A percentile compares a stretch with the other conserved stretches of the same genome.
Evolutionary conservation across 805 yeast species (phyloP).

Genomic region (Nakazawaea siamensis): DNA sequence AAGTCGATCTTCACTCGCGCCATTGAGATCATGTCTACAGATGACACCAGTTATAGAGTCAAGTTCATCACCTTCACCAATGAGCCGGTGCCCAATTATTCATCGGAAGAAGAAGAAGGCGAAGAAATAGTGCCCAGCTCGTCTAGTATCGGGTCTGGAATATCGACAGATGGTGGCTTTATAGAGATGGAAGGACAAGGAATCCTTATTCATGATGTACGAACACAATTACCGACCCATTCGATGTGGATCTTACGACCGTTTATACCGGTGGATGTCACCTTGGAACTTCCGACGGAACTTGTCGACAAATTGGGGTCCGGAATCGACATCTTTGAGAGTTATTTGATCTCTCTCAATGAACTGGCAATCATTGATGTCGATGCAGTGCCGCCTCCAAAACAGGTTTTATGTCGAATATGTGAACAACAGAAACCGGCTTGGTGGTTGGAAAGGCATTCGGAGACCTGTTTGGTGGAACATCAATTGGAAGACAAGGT

Average conservation of each 20-base stretch:
- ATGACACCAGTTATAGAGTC: slow-evolving; percentile 73
- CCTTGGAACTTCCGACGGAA: slow-evolving; percentile 60
- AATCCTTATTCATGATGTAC: slow-evolving; percentile 60
- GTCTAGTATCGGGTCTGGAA: slow-evolving; percentile 21
- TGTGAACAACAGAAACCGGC: slow-evolving; percentile 89
- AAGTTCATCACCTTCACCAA: slow-evolving; percentile 54
- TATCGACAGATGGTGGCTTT: slow-evolving; percentile 51
- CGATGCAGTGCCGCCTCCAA: slow-evolving; percentile 66
- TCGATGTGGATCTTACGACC: slow-evolving; percentile 93
- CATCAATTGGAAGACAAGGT: slow-evolving; percentile 76
- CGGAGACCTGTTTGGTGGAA: slow-evolving; percentile 79
- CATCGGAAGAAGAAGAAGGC: slow-evolving; percentile 12
- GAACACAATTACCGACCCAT: slow-evolving; percentile 55
- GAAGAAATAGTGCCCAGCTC: slow-evolving; percentile 16
- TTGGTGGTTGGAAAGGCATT: slow-evolving; percentile 94
- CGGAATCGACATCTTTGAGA: slow-evolving; percentile 77
- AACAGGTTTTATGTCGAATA: slow-evolving; percentile 76
- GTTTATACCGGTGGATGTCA: slow-evolving; percentile 52
- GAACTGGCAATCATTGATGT: slow-evolving; percentile 60
- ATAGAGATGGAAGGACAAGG: slow-evolving; percentile 93
- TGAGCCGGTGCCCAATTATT: slow-evolving; percentile 14
- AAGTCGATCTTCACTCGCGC: slow-evolving; percentile 62
- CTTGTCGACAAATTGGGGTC: slow-evolving; percentile 77
- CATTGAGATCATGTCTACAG: slow-evolving; percentile 57
- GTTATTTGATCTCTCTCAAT: slow-evolving; percentile 58